Evolutionary conservation across 176 grass and related monocot genomes (phyloP).

Genomic region (Aechmea fasciata): DNA sequence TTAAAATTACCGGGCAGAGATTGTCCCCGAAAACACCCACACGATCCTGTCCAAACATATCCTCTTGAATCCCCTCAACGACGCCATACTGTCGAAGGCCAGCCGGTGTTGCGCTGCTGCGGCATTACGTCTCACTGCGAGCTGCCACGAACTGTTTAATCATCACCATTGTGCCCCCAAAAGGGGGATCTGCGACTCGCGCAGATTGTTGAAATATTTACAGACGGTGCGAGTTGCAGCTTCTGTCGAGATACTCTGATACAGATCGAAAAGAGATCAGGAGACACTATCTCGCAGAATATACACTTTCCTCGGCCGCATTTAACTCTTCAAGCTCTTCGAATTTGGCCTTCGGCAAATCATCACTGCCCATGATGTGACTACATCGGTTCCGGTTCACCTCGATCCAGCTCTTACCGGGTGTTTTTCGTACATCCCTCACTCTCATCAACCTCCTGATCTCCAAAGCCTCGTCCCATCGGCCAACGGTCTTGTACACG

Average conservation of each 20-base stretch:
- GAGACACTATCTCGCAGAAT: neutral
- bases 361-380: slow-evolving; percentile 6
- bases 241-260: neutral
- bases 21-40: too few species aligned
- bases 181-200: too few species aligned
- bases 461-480: slow-evolving; percentile 64
- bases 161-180: too few species aligned
- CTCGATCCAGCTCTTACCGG: slow-evolving; percentile 61
- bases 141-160: too few species aligned
- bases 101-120: too few species aligned
- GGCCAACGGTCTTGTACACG: slow-evolving; percentile 65
- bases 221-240: too few species aligned
- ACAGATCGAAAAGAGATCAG: neutral
- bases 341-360: slow-evolving; percentile 6
- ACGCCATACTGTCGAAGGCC: too few species aligned
- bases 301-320: slow-evolving; percentile 8
- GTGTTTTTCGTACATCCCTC: slow-evolving; percentile 50
- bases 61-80: too few species aligned
- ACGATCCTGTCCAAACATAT: too few species aligned
- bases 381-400: slow-evolving; percentile 23
- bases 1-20: too few species aligned
- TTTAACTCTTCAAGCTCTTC: slow-evolving; percentile 12
- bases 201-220: too few species aligned
- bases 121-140: too few species aligned
- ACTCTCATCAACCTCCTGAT: slow-evolving; percentile 61